Percentiles rank a stretch among this genome's conserved stretches.
Evolutionary conservation across 148 eudicot species (phyloP).

Genomic region (Polygonum aviculare): DNA sequence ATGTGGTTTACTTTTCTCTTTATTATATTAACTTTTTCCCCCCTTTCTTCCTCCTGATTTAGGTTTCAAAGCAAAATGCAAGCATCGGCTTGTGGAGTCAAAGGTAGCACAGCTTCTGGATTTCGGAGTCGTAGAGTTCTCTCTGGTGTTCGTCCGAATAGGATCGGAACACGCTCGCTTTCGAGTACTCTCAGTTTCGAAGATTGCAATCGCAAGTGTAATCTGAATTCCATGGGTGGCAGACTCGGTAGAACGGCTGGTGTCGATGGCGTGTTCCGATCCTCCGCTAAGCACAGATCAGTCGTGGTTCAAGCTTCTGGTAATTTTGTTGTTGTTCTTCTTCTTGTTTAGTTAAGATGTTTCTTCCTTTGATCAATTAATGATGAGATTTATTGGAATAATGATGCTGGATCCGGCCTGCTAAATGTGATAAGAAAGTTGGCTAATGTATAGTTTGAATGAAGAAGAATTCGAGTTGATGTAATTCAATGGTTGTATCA

Average conservation of each 20-base stretch:
- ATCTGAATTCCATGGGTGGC: slow-evolving; percentile 37
- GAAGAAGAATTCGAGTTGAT: background rate
- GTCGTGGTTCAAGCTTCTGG: slow-evolving; percentile 59
- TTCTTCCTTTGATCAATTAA: background rate
- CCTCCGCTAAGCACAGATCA: slow-evolving; percentile 58
- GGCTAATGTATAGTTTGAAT: background rate
- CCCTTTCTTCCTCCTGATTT: background rate
- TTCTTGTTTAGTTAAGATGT: background rate
- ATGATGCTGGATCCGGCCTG: background rate
- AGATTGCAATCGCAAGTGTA: slow-evolving; percentile 12
- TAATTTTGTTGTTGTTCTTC: background rate
- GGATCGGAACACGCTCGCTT: slow-evolving; percentile 16
- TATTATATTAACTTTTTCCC: background rate
- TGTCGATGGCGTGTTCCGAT: slow-evolving; percentile 29
- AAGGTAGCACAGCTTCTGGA: slow-evolving; percentile 26
- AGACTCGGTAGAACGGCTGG: slow-evolving; percentile 32
- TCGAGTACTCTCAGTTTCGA: slow-evolving; percentile 22
- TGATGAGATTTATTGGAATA: too few species aligned
- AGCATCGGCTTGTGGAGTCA: slow-evolving; percentile 31
- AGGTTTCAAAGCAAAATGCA: slow-evolving; percentile 32
- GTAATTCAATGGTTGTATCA: background rate
- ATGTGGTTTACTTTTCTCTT: background rate
- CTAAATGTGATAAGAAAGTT: background rate
- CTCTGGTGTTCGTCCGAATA: slow-evolving; percentile 18
- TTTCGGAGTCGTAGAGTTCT: slow-evolving; percentile 25